phyloP scores from a whole-genome alignment of 2,329 filamentous ascomycete species.

The Albifimbria verrucaria region DNA sequence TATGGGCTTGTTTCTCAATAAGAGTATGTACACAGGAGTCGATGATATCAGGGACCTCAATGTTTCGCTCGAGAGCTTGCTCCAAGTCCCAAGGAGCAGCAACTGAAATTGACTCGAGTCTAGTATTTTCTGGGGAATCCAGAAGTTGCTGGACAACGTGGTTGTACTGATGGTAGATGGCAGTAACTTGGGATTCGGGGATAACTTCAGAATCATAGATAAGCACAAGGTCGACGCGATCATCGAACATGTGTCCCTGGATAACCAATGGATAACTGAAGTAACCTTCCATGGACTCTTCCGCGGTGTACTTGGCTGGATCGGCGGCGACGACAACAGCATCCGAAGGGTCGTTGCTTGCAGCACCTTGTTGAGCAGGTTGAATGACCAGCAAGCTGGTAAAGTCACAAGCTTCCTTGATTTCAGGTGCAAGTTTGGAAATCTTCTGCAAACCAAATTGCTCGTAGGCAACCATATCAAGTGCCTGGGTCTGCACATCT shows the following conservation, averaged over 20 bases:
- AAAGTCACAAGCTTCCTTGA: neutral
- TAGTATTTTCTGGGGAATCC: neutral
- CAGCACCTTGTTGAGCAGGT: neutral
- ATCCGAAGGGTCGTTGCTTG: neutral
- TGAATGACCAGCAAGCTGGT: neutral
- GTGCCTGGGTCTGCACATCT: slow-evolving; percentile 23
- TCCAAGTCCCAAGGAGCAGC: neutral
- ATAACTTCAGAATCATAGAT: slow-evolving; percentile 2
- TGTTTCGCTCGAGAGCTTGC: neutral
- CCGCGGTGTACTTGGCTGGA: neutral
- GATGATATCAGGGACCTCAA: neutral
- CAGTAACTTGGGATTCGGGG: neutral
- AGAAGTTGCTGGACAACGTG: neutral
- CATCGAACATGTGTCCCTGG: neutral
- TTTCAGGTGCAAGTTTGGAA: no score
- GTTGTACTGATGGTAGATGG: slow-evolving; percentile 4
- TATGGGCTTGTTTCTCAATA: neutral
- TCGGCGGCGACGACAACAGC: neutral
- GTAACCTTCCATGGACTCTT: neutral
- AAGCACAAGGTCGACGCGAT: neutral
- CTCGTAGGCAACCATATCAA: no score
- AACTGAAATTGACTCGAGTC: neutral
- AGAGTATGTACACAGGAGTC: neutral
- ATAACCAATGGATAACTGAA: slow-evolving; percentile 4
- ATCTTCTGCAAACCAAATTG: no score